Conservation (phyloP, 139 green algal genomes). For the Astrephomene gubernaculifera region DNA sequence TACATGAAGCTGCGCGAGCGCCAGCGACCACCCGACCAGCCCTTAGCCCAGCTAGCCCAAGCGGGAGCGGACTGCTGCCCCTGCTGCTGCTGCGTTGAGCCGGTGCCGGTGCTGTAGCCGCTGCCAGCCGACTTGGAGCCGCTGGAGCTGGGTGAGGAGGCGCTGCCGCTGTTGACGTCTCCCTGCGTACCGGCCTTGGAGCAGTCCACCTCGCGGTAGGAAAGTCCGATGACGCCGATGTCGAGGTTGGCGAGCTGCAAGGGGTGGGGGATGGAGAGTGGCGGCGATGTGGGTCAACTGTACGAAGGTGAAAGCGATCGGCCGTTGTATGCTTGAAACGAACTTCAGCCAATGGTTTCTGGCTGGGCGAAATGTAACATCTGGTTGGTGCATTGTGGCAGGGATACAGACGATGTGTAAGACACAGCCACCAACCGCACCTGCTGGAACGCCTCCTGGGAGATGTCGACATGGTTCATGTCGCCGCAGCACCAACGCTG, state of each 20-base stretch:
- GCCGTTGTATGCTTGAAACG: too few species aligned
- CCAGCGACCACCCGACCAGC: too few species aligned
- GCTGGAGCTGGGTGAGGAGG: too few species aligned
- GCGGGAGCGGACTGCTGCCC: neutral
- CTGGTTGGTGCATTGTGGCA: too few species aligned
- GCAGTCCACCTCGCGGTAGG: conserved; percentile 29
- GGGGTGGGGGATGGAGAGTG: neutral
- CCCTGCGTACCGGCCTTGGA: neutral
- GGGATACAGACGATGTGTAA: too few species aligned
- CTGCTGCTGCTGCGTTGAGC: neutral
- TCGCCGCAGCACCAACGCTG: conserved; percentile 53
- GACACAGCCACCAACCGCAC: too few species aligned
- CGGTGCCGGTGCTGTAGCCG: neutral
- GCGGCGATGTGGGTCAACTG: too few species aligned
- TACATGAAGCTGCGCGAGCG: too few species aligned
- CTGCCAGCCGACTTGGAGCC: too few species aligned
- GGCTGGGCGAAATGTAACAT: too few species aligned
- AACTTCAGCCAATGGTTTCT: too few species aligned
- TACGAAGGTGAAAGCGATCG: too few species aligned
- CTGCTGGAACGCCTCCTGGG: conserved; percentile 32
- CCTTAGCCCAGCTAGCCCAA: neutral
- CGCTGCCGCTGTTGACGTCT: neutral
- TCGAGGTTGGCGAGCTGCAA: conserved; percentile 33
- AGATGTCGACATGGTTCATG: conserved; percentile 48
- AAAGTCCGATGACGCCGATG: conserved; percentile 40